These are phyloP conservation scores for Avicennia marina DNA, from an alignment of 257 asterid species.

Conservation along the genomic window DNA sequence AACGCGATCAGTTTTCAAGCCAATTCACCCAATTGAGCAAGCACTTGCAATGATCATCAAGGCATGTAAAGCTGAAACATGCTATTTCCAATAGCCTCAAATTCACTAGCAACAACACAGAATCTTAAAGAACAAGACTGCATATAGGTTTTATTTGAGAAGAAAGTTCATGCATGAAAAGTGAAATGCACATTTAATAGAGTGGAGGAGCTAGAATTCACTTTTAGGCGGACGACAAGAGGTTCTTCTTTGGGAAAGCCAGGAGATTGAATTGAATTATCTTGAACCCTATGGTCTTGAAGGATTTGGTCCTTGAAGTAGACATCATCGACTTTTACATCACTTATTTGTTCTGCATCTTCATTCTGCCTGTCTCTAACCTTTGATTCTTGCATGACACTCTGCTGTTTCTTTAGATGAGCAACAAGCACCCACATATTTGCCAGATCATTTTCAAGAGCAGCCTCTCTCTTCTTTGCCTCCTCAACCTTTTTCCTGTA, in stretches of 20 bases:
- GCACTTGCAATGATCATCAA: no score
- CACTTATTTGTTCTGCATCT: constrained; percentile 30
- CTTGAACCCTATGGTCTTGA: constrained; percentile 30
- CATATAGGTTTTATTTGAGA: background rate
- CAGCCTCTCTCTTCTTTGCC: constrained; percentile 81
- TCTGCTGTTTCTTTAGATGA: constrained; percentile 76
- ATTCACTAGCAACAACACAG: no score
- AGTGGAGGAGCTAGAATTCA: constrained; percentile 24
- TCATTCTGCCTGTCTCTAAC: constrained; percentile 30
- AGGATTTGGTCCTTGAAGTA: constrained; percentile 33
- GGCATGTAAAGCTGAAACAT: no score
- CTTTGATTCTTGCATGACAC: constrained; percentile 37
- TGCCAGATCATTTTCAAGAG: constrained; percentile 92
- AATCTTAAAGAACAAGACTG: no score
- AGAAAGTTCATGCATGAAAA: constrained; percentile 9
- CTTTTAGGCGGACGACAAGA: constrained; percentile 85
- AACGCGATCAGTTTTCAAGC: background rate
- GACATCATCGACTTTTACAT: constrained; percentile 32
- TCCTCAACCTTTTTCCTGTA: constrained; percentile 74
- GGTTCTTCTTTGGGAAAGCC: constrained; percentile 65
- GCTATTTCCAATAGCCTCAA: no score
- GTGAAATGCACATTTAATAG: constrained; percentile 7
- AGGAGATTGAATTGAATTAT: constrained; percentile 32
- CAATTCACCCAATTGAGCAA: no score
- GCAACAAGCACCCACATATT: constrained; percentile 99